Conservation (phyloP, 768 basidiomycete genomes). For the Suillus placidus region DNA sequence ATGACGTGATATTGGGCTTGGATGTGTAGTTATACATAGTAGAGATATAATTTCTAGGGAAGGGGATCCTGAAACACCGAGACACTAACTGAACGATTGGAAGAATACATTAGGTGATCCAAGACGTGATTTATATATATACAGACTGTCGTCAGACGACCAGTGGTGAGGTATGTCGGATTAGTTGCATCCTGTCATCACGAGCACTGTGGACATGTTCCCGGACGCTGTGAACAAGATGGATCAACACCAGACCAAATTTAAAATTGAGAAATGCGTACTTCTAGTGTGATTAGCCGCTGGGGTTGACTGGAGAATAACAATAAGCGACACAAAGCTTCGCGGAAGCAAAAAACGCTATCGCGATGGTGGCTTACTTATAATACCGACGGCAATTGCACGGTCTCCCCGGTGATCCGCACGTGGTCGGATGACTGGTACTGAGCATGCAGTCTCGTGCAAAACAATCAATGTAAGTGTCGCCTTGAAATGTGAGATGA, state of each 20-base stretch:
- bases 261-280: conserved; percentile 31
- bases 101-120: conserved; percentile 3
- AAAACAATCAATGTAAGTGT: conserved; percentile 57
- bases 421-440: conserved; percentile 49
- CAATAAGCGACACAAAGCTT: conserved; percentile 10
- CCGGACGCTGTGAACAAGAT: conserved; percentile 36
- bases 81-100: neutral
- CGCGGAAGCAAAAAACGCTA: conserved; percentile 7
- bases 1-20: conserved; percentile 61
- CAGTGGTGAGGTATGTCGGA: neutral
- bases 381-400: conserved; percentile 62
- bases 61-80: neutral
- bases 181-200: conserved; percentile 6
- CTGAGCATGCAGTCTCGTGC: conserved; percentile 48
- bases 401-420: conserved; percentile 37
- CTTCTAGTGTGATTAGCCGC: conserved; percentile 48
- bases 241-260: neutral
- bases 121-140: conserved; percentile 13
- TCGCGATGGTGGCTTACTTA: conserved; percentile 37
- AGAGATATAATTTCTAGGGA: neutral
- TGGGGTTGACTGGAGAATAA: conserved; percentile 51
- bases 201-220: conserved; percentile 43
- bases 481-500: conserved; percentile 51
- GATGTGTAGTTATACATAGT: conserved; percentile 37
- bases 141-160: conserved; percentile 11